Base-by-base conservation (phyloP, 169 alveolate genomes). In the Ichthyophthirius multifiliis region DNA sequence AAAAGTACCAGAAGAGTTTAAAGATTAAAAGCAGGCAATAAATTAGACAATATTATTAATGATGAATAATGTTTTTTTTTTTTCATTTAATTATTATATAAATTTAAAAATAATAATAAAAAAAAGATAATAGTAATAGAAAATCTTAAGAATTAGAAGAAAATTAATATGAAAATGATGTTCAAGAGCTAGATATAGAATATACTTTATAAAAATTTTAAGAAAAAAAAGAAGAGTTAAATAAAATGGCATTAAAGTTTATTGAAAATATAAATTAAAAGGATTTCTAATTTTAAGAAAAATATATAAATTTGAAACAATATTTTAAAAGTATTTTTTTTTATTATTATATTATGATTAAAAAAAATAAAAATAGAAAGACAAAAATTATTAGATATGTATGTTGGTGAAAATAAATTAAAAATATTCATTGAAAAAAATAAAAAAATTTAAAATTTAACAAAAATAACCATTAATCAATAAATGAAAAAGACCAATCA, bases 1-100 rank as follows among this genome's bases (percentile, higher is more conserved):
- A 55, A 39, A 10, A 55, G 71, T 55, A 27, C 23, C 15, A 55
- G 71, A 23, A 55, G 71, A 55, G 71, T 55, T 16, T 55, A 55
- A 18, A 55, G 71, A 55, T 27, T 55, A 23, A 55, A 55, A 55
- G 71, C 71, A 27, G 71, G 71, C 9, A 55, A 55, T 55, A 55
- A 39, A 5, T 55, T 55, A 9, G 71, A 39, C 1, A 27, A 55
- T 10, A 39, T 55, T 16, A 55, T 55, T 1, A 18, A 13, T 20
- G 71, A 55, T 55, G 1, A 55, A 20, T 15, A 55, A 55, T 4
- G 18, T 27, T 55, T 16, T 0, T 2, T 18, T 1, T 13, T 9
- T 55, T 27, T 27, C 0, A 9, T 55, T 20, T 20, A 55, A 23
- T 1, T 27, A 10, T 6, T 46, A 12, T 34, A 20, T 12, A 20